Evolutionary conservation across 768 basidiomycete genomes (phyloP), one percentile per base, ranked within the genome.

Genomic region (Cantharellus anzutake): DNA sequence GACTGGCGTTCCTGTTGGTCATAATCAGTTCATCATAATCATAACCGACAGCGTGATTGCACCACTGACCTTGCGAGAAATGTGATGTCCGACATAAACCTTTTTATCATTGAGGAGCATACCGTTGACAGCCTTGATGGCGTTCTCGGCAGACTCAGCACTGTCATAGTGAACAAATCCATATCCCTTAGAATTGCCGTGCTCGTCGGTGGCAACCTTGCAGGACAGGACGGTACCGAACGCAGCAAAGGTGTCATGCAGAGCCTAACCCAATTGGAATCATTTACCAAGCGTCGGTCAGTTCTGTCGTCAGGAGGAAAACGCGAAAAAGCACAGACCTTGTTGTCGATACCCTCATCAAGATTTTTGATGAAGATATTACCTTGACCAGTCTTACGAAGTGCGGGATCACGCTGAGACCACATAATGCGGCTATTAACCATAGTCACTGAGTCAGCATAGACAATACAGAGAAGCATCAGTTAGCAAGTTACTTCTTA

Each of bases 321-420:
- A 16, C 64, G 66, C 67, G 64, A 67, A 65, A 34, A 59, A 58
- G 5, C 5, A 63, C 71, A 60, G 55, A 83, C 86, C 81, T 97
- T 97, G 79, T 99, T 97, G 74, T 99, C 96, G 66, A 97, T 97
- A 60, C 77, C 78, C 72, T 94, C 90, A 68, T 96, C 93, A 65
- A 99, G 75, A 75, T 99, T 99, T 77, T 99, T 99, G 75, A 99
- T 98, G 77, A 99, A 99, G 69, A 99, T 91, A 73, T 99, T 99
- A 72, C 96, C 96, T 75, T 97, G 92, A 64, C 92, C 92, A 64
- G 92, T 97, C 82, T 98, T 98, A 73, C 96, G 88, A 70, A 99
- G 83, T 66, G 92, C 90, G 61, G 96, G 96, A 76, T 98, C 96
- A 71, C 96, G 89, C 80, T 98, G 96, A 68, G 93, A 97, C 94